Evolutionary conservation across 371 early-diverging fungal genomes (phyloP), one percentile per base, ranked within the genome.

Genomic region (Mycotypha africana): DNA sequence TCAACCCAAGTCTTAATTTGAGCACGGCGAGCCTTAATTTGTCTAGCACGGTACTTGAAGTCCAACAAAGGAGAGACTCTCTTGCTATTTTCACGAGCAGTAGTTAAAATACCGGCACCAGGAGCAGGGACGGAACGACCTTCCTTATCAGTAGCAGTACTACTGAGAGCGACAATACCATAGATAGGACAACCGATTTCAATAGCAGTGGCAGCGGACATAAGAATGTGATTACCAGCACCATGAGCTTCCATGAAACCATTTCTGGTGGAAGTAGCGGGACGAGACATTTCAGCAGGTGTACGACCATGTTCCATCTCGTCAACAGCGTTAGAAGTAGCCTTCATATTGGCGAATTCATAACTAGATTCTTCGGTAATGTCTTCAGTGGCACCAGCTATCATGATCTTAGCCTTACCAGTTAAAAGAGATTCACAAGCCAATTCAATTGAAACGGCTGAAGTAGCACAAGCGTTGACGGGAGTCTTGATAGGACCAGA

Each of bases 291-390:
- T 53, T 93, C 94, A 24, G 62, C 49, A 16, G 95, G 93, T 16
- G 80, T 80, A 53, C 96, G 85, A 26, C 96, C 96, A 20, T 76
- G 76, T 9, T 82, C 89, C 26, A 86, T 62, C 68, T 95, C 96
- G 31, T 85, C 88, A 20, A 79, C 73, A 30, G 93, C 67, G 62
- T 82, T 89, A 51, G 84, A 83, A 20, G 95, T 93, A 24, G 93
- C 96, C 79, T 92, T 91, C 93, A 94, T 95, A 79, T 92, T 89
- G 53, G 92, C 92, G 72, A 95, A 94, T 75, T 95, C 96, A 55
- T 84, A 85, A 22, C 87, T 86, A 30, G 91, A 88, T 56, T 95
- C 93, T 62, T 93, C 93, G 44, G 85, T 85, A 74, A 91, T 89
- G 53, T 92, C 93, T 58, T 95, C 96, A 53, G 84, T 89, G 12